Base-by-base conservation (phyloP, 2,329 filamentous ascomycete genomes). In the Colletotrichum sp. region DNA sequence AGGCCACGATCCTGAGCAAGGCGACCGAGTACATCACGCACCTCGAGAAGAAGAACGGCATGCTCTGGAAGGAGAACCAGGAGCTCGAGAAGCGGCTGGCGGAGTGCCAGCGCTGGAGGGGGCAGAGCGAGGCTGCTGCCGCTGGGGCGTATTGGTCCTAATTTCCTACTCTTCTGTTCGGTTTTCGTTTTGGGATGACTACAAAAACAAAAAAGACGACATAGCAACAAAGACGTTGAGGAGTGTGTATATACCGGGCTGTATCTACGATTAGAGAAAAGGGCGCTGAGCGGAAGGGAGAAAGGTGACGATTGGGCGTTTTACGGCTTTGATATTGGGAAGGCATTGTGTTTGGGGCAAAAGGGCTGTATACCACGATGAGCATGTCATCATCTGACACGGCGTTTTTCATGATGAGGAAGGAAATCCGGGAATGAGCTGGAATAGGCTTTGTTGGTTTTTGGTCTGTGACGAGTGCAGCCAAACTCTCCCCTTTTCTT, bases 1-100 rank as follows among this genome's bases (percentile, higher is more conserved):
- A 87, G 81, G 85, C 85, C 6, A 87, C 85, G 5, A 85, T 87
- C 66, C 82, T 85, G 60, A 84, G 82, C 80, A 85, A 85, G 72
- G 84, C 84, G 8, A 84, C 84, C 60, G 84, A 85, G 73, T 85
- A 85, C 78, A 85, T 85, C 69, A 77, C 80, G 2, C 83, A 84
- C 72, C 80, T 85, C 8, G 84, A 85, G 77, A 81, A 82, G 78
- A 82, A 81, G 77, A 85, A 85, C 75, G 79, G 79, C 71, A 78
- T 75, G 36, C 81, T 85, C 67, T 79, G 79, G 7, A 78, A 80
- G 52, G 83, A 85, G 78, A 84, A 84, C 70, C 79, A 79, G 57
- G 81, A 82, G 65, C 80, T 85, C 62, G 80, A 83, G 73, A 82
- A 79, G 77, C 77, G 81, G 16, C 66, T 78, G 2, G 75, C 72